A percentile compares a stretch with the other conserved stretches of the same genome.
Evolutionary conservation across 2,329 filamentous ascomycete species (phyloP).

Genomic region (Talaromyces sp.): DNA sequence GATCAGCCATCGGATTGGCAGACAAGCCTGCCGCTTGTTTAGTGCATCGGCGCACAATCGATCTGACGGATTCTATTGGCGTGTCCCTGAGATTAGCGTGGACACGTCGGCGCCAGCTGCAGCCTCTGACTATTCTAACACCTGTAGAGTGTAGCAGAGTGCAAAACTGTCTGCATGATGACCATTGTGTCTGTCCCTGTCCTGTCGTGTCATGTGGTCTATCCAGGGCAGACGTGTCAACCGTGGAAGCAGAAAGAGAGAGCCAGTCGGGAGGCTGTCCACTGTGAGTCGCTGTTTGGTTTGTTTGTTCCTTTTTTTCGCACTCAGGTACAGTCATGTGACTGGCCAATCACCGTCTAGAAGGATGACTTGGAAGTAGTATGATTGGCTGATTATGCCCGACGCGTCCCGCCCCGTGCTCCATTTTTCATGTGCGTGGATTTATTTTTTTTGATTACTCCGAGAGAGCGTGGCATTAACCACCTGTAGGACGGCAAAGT

Average conservation of each 20-base stretch:
- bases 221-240: not conserved
- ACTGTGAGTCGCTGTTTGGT: not conserved
- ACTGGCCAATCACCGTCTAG: not conserved
- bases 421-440: not conserved
- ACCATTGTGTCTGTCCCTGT: not conserved
- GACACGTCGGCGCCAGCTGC: constrained; percentile 9
- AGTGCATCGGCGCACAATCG: constrained; percentile 2
- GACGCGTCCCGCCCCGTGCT: not conserved
- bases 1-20: constrained; percentile 13
- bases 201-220: not conserved
- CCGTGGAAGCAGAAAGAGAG: not conserved
- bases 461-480: not conserved
- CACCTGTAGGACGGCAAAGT: not conserved
- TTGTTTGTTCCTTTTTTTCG: not conserved
- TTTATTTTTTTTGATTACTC: not conserved
- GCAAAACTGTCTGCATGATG: not conserved
- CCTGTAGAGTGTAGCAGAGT: no score
- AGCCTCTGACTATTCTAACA: no score
- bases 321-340: not conserved
- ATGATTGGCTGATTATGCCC: not conserved
- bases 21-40: constrained; percentile 6
- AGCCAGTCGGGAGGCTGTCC: constrained; percentile 4
- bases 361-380: accelerated
- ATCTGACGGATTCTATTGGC: constrained; percentile 4
- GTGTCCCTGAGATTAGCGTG: constrained; percentile 6